These are phyloP conservation scores for Yamadazyma triangularis DNA, from an alignment of 1,139 yeast species.

Conservation along the genomic window DNA sequence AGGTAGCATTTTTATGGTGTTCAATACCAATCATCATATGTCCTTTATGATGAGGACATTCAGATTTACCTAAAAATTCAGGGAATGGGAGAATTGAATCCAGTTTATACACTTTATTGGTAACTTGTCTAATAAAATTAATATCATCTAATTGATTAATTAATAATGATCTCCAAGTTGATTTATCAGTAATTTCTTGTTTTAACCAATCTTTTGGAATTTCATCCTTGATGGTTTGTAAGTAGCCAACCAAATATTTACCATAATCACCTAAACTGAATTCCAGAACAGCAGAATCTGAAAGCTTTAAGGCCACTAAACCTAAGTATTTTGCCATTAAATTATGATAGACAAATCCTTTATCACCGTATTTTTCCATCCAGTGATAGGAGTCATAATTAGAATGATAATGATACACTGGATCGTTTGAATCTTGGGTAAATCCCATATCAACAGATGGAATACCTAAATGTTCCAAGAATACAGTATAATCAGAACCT, in stretches of 20 bases:
- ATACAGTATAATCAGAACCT: conserved; percentile 46
- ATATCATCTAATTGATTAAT: conserved; percentile 16
- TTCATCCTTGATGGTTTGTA: conserved; percentile 19
- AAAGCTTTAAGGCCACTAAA: conserved; percentile 45
- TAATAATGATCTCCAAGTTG: conserved; percentile 16
- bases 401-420: conserved; percentile 56
- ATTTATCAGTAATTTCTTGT: conserved; percentile 12
- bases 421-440: conserved; percentile 18
- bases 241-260: conserved; percentile 26
- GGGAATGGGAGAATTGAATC: conserved; percentile 17
- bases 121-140: conserved; percentile 15
- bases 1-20: conserved; percentile 16
- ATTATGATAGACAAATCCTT: conserved; percentile 50
- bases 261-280: conserved; percentile 36
- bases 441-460: conserved; percentile 41
- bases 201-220: conserved; percentile 33
- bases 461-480: conserved; percentile 44
- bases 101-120: conserved; percentile 21
- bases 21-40: conserved; percentile 8
- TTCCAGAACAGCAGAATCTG: conserved; percentile 51
- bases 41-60: conserved; percentile 9
- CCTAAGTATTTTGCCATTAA: conserved; percentile 58
- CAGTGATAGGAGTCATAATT: conserved; percentile 55
- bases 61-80: conserved; percentile 15
- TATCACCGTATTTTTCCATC: conserved; percentile 54